These are phyloP conservation scores for Alternaria gaisen DNA, from an alignment of 2,329 filamentous ascomycete genomes.

Conservation along the genomic window DNA sequence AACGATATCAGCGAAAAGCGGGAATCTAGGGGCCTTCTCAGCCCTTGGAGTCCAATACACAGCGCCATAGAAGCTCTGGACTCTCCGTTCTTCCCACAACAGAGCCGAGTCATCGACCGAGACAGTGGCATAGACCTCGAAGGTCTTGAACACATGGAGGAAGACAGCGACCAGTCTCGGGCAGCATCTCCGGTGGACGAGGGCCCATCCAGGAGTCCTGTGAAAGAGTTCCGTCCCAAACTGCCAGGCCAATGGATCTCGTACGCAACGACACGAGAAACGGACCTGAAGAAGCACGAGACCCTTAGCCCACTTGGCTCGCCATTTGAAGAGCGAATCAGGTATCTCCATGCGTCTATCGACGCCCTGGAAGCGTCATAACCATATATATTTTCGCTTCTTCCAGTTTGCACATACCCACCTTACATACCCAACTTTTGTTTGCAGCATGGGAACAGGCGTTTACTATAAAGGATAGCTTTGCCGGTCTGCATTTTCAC, in stretches of 20 bases:
- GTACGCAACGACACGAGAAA: slow-evolving; percentile 10
- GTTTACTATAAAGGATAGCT: slow-evolving; percentile 6
- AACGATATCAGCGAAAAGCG: slow-evolving; percentile 27
- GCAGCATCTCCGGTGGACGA: slow-evolving; percentile 5
- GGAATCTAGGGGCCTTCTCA: slow-evolving; percentile 44
- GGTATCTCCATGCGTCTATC: slow-evolving; percentile 34
- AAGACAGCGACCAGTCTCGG: slow-evolving; percentile 12
- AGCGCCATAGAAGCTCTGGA: slow-evolving; percentile 29
- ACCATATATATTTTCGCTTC: slow-evolving; percentile 13
- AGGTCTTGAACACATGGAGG: slow-evolving; percentile 33
- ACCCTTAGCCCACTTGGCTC: slow-evolving; percentile 38
- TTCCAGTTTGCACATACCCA: slow-evolving; percentile 23
- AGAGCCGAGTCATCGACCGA: slow-evolving; percentile 43
- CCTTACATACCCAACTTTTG: slow-evolving; percentile 1
- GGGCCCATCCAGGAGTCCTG: slow-evolving; percentile 8
- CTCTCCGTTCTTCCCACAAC: slow-evolving; percentile 28
- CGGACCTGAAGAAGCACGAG: slow-evolving; percentile 7
- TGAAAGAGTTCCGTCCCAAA: slow-evolving; percentile 18
- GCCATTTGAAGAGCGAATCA: slow-evolving; percentile 38
- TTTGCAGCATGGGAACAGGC: slow-evolving; percentile 7
- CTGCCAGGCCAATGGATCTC: slow-evolving; percentile 21
- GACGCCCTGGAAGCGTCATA: slow-evolving; percentile 30
- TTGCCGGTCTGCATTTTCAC: slow-evolving; percentile 7
- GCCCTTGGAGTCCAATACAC: slow-evolving; percentile 48
- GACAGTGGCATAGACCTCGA: slow-evolving; percentile 51